Evolutionary conservation across 768 basidiomycete species (phyloP).

Genomic region (Trametes punicea): DNA sequence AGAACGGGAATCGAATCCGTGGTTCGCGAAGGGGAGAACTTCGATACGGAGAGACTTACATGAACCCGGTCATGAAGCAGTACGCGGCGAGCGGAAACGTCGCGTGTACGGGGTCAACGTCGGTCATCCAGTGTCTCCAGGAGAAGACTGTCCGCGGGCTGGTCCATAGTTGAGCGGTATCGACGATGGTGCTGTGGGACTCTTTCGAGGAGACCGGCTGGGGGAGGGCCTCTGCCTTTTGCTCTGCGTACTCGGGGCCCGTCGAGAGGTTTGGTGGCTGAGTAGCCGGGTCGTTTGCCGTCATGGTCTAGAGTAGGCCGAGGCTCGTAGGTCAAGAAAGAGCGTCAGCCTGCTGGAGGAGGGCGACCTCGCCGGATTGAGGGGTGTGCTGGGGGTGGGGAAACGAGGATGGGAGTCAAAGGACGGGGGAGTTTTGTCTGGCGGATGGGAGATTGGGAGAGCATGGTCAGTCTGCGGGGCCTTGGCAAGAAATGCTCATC

Average conservation of each 20-base stretch:
- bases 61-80: conserved; percentile 79
- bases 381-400: background rate
- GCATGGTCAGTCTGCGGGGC: conserved; percentile 10
- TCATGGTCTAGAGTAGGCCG: background rate
- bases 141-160: conserved; percentile 24
- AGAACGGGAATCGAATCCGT: background rate
- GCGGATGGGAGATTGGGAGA: background rate
- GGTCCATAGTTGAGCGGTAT: conserved; percentile 23
- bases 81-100: conserved; percentile 57
- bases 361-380: background rate
- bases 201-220: conserved; percentile 15
- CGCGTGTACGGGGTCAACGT: conserved; percentile 51
- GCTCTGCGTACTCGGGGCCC: conserved; percentile 19
- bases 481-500: conserved; percentile 10
- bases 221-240: conserved; percentile 18
- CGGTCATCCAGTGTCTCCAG: conserved; percentile 29
- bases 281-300: background rate
- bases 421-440: background rate
- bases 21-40: background rate
- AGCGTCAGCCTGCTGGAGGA: background rate
- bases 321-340: background rate
- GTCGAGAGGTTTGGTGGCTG: conserved; percentile 6
- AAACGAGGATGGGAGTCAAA: background rate
- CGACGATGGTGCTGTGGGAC: conserved; percentile 16
- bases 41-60: conserved; percentile 42